Evolutionary conservation across 495 filamentous ascomycete species (phyloP).

Genomic region (Aspergillus ellipticus): DNA sequence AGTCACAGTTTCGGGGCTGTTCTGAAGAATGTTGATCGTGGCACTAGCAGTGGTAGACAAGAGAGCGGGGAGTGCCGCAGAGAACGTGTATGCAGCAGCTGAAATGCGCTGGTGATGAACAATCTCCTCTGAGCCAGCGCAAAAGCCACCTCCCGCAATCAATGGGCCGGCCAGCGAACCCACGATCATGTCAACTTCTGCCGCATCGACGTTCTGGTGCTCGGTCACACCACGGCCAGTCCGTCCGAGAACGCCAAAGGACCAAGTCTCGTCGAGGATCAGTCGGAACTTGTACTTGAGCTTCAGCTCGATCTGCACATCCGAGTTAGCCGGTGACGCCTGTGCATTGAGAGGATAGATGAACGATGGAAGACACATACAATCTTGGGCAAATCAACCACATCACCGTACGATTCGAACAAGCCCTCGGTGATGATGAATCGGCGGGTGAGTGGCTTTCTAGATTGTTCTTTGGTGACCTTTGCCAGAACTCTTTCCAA

Average conservation of each 20-base stretch:
- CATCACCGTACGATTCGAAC: slow-evolving; percentile 88
- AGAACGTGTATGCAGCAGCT: slow-evolving; percentile 87
- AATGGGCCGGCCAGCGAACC: slow-evolving; percentile 87
- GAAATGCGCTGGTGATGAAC: slow-evolving; percentile 94
- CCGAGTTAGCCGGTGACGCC: slow-evolving; percentile 3
- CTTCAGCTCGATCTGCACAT: slow-evolving; percentile 76
- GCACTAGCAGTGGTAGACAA: slow-evolving; percentile 92
- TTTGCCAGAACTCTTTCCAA: slow-evolving; percentile 80
- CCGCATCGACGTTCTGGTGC: slow-evolving; percentile 89
- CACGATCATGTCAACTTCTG: slow-evolving; percentile 90
- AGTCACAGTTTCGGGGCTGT: slow-evolving; percentile 69
- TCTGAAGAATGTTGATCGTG: slow-evolving; percentile 77
- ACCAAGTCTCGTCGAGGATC: slow-evolving; percentile 95
- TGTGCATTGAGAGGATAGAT: not conserved
- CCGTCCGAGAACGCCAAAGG: slow-evolving; percentile 87
- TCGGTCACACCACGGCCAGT: slow-evolving; percentile 91
- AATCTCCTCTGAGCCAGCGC: slow-evolving; percentile 82
- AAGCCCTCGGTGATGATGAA: slow-evolving; percentile 97
- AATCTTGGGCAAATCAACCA: slow-evolving; percentile 77
- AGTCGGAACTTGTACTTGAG: slow-evolving; percentile 95
- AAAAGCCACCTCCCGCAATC: slow-evolving; percentile 93
- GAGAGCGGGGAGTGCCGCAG: slow-evolving; percentile 89
- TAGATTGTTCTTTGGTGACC: slow-evolving; percentile 79
- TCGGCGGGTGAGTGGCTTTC: slow-evolving; percentile 82
- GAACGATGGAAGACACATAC: slow-evolving; percentile 46